Evolutionary conservation across 2,329 filamentous ascomycete species (phyloP), one percentile per base, ranked within the genome.

Genomic region (Fusarium abutilonis): DNA sequence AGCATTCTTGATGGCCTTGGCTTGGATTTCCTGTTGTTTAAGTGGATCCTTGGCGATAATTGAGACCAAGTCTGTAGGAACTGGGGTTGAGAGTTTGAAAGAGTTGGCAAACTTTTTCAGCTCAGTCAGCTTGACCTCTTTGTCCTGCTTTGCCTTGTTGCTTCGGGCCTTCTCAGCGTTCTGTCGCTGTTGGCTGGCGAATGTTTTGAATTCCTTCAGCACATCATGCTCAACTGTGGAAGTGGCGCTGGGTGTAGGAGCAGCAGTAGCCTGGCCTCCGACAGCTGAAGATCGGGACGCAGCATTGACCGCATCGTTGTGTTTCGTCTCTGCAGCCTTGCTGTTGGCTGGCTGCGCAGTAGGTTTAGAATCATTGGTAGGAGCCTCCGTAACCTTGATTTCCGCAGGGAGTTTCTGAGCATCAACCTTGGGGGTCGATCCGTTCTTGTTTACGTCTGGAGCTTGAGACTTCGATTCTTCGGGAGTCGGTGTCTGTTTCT

Each of bases 21-120:
- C 90, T 71, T 97, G 89, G 63, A 99, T 98, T 72, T 93, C 88
- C 71, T 93, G 88, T 77, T 98, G 95, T 79, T 97, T 99, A 41
- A 82, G 84, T n/a, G 93, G 93, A 73, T 99, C 95, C 75, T 98
- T 99, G 56, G 95, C 94, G 59, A 99, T 89, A 66, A 99, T 99
- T 2, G 92, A 89, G 26, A 99, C 93, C 32, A 99, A 79, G 75
- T 99, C 95, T 47, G 86, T 88, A 2, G 95, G 95, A 10, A 99
- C 93, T 6, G 93, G 93, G 3, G 94, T 97, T 45, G 91, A 89
- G 15, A 99, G 85, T 78, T 98, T 98, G 82, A 99, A 99, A 73
- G 86, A 95, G 67, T 89, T 86, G 1, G 95, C 92, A 76, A 99
- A 99, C 72, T 94, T 97, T 82, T 95, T 96, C 55, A 99, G 79